phyloP scores from a whole-genome alignment of 2,329 filamentous ascomycete genomes.

The Alternaria tenuissima region DNA sequence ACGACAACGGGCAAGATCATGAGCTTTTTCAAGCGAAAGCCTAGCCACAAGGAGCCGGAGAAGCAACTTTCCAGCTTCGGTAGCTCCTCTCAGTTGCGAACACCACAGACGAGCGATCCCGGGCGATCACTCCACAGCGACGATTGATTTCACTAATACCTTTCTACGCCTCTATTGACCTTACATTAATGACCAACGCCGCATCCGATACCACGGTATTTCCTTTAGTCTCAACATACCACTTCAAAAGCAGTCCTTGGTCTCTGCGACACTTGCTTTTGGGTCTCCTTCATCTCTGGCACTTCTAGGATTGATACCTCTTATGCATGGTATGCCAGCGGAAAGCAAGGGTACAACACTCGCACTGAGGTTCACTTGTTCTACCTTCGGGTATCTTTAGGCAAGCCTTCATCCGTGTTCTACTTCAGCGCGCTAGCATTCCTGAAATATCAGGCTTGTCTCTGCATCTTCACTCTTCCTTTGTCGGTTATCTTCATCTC shows the following conservation, averaged over 20 bases:
- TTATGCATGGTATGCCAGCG: slow-evolving; percentile 34
- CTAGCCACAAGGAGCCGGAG: slow-evolving; percentile 39
- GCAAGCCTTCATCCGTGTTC: slow-evolving; percentile 11
- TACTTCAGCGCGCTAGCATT: slow-evolving; percentile 11
- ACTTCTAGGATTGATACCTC: slow-evolving; percentile 26
- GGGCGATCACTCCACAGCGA: slow-evolving; percentile 47
- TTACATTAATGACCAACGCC: slow-evolving; percentile 27
- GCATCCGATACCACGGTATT: slow-evolving; percentile 30
- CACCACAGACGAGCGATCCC: slow-evolving; percentile 46
- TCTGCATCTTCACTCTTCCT: slow-evolving; percentile 15
- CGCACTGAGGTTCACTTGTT: slow-evolving; percentile 17
- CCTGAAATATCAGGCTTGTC: slow-evolving; percentile 5
- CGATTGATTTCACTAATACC: slow-evolving; percentile 33
- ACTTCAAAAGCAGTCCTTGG: slow-evolving; percentile 31
- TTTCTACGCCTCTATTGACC: slow-evolving; percentile 14
- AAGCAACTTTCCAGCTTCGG: slow-evolving; percentile 48
- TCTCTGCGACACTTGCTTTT: slow-evolving; percentile 19
- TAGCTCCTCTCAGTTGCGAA: slow-evolving; percentile 47
- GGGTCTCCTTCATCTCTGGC: slow-evolving; percentile 19
- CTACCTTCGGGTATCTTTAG: slow-evolving; percentile 31
- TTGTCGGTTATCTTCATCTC: slow-evolving; percentile 9
- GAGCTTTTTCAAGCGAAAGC: slow-evolving; percentile 49
- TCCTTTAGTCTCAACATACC: slow-evolving; percentile 23
- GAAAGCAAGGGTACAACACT: slow-evolving; percentile 27
- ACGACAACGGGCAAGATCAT: slow-evolving; percentile 46